phyloP scores from a whole-genome alignment of 2,329 filamentous ascomycete genomes.

The Monilinia vaccinii-corymbosi region DNA sequence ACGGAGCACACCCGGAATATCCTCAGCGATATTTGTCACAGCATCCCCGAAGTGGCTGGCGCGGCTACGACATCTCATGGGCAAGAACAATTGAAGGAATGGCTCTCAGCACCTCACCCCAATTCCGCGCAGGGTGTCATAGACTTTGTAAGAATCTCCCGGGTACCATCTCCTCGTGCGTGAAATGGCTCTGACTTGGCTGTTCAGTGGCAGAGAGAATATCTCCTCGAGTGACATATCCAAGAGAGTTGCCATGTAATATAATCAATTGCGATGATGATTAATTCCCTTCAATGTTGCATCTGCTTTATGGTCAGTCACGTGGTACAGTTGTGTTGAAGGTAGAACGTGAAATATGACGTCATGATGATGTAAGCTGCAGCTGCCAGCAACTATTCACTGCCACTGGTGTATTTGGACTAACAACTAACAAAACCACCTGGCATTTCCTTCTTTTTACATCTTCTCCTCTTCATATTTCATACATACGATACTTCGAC shows the following conservation, averaged over 20 bases:
- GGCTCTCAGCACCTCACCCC: conserved; percentile 17
- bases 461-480: conserved; percentile 5
- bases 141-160: conserved; percentile 16
- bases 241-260: background rate
- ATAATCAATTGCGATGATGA: background rate
- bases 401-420: background rate
- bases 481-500: too few species aligned
- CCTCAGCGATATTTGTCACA: conserved; percentile 26
- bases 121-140: conserved; percentile 22
- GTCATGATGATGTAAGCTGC: conserved; percentile 10
- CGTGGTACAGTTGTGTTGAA: background rate
- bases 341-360: conserved; percentile 5
- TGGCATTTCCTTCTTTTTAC: conserved; percentile 11
- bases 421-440: conserved; percentile 28
- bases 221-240: conserved; percentile 12
- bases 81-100: conserved; percentile 17
- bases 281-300: background rate
- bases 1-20: conserved; percentile 28
- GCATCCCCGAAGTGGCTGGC: conserved; percentile 22
- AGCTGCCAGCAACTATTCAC: conserved; percentile 9
- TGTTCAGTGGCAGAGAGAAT: conserved; percentile 7
- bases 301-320: background rate
- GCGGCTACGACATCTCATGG: conserved; percentile 22
- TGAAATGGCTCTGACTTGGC: background rate
- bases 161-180: background rate